Evolutionary conservation across 805 yeast species (phyloP), one percentile per base, ranked within the genome.

Genomic region (Alloascoidea africana): DNA sequence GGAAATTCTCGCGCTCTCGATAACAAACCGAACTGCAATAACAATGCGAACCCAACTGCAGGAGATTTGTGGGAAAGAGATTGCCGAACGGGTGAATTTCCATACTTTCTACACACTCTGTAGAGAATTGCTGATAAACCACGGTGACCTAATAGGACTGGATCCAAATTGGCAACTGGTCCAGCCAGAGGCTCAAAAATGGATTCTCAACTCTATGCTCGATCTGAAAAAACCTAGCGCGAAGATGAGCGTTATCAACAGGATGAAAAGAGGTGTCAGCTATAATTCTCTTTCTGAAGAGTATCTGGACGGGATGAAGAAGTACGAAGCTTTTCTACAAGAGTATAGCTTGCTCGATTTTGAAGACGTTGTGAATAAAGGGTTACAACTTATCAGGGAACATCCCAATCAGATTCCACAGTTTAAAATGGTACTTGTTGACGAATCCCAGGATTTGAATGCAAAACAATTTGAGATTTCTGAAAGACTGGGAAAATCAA

Each of bases 391-490:
- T 6, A 50, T 87, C 11, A 42, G 58, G 0, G 45, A 54, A 18
- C 48, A 50, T 32, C 66, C 68, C 23, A 59, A 68, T 0, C 67
- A 73, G 17, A 55, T 76, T 17, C 60, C 61, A 2, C 55, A 60
- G 36, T 56, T 80, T 3, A 61, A 71, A 43, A 93, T 85, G 48
- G 85, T 86, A 0, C 60, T 89, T 14, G 84, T 91, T 4, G 98
- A 89, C 57, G 98, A 89, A 56, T 89, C 85, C 48, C 97, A 89
- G 58, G 98, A 91, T 48, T 86, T 96, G 0, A 84, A 81, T 47
- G 62, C 62, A 27, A 65, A 84, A 14, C 97, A 91, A 52, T 62
- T 85, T 44, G 70, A 73, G 38, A 59, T 91, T 35, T 68, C 84
- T 63, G 66, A 67, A 42, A 58, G 61, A 3, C 55, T 80, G 18